These are phyloP conservation scores for Juglanconis juglandina DNA, from an alignment of 2,329 filamentous ascomycete genomes.

Conservation along the genomic window DNA sequence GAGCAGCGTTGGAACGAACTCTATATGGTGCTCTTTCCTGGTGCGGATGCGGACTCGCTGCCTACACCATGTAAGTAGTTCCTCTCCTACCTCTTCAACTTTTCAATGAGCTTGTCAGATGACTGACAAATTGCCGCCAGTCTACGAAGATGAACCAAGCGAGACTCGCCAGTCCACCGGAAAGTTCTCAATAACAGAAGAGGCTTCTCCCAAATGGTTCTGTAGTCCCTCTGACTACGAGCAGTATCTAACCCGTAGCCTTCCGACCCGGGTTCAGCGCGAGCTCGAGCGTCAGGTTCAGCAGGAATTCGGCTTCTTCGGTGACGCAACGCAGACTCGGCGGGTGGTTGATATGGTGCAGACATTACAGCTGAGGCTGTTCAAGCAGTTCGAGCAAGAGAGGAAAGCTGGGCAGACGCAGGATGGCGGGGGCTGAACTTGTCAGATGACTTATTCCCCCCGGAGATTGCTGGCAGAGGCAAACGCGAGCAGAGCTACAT, in stretches of 20 bases:
- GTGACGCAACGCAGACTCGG: slow-evolving; percentile 13
- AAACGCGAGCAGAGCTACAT: no score
- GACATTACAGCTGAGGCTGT: slow-evolving; percentile 17
- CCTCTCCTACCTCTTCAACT: neutral
- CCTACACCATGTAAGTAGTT: slow-evolving; percentile 17
- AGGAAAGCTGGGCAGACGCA: neutral
- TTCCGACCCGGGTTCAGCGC: slow-evolving; percentile 15
- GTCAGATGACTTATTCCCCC: no score
- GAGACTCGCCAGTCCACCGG: neutral
- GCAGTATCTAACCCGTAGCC: slow-evolving; percentile 13
- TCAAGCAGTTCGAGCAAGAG: slow-evolving; percentile 11
- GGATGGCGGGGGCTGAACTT: neutral
- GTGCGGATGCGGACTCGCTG: neutral
- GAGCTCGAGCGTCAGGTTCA: slow-evolving; percentile 18
- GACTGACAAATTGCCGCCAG: neutral
- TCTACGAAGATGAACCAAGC: slow-evolving; percentile 13
- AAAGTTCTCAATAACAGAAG: neutral
- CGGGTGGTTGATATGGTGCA: slow-evolving; percentile 18
- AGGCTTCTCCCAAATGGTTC: slow-evolving; percentile 6
- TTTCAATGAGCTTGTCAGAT: neutral
- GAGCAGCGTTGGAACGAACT: slow-evolving; percentile 19
- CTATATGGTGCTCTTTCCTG: slow-evolving; percentile 16
- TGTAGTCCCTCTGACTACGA: slow-evolving; percentile 18
- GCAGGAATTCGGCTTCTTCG: slow-evolving; percentile 18
- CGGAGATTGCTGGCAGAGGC: no score